phyloP scores from a whole-genome alignment of 139 green algal genomes.

The Coelastrella sp. region DNA sequence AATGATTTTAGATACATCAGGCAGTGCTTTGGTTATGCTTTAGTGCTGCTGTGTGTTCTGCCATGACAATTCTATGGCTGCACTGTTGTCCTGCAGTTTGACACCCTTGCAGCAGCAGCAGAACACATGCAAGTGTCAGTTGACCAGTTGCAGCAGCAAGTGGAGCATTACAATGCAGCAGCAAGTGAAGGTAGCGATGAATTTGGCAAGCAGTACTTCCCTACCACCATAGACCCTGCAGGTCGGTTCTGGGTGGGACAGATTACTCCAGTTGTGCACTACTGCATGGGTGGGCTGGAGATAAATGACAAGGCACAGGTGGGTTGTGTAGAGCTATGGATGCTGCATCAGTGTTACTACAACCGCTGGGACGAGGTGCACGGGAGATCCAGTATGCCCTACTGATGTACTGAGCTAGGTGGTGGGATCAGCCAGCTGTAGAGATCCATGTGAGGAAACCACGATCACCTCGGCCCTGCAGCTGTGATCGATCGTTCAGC shows the following conservation, averaged over 20 bases:
- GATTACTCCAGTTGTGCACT: slow-evolving; percentile 85
- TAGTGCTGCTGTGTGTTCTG: background rate
- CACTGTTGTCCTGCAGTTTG: slow-evolving; percentile 27
- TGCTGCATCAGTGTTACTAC: no score
- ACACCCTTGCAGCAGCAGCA: slow-evolving; percentile 51
- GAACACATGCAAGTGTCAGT: slow-evolving; percentile 45
- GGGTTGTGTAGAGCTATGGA: background rate
- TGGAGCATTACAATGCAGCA: slow-evolving; percentile 64
- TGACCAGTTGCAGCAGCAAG: slow-evolving; percentile 49
- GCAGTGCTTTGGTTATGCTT: background rate
- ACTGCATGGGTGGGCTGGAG: slow-evolving; percentile 83
- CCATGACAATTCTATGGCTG: no score
- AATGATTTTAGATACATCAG: no score
- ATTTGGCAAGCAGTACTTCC: slow-evolving; percentile 77
- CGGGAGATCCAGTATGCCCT: no score
- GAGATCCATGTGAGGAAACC: no score
- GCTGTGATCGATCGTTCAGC: no score
- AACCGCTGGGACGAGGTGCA: no score
- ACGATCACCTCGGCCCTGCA: no score
- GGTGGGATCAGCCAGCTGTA: no score
- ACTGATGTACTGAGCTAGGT: no score
- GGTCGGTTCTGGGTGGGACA: slow-evolving; percentile 57
- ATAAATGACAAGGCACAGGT: slow-evolving; percentile 61
- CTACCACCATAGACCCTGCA: slow-evolving; percentile 44
- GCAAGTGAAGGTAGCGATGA: slow-evolving; percentile 49